Conservation (phyloP, 2,329 filamentous ascomycete species). For the Epichloe baconii region DNA sequence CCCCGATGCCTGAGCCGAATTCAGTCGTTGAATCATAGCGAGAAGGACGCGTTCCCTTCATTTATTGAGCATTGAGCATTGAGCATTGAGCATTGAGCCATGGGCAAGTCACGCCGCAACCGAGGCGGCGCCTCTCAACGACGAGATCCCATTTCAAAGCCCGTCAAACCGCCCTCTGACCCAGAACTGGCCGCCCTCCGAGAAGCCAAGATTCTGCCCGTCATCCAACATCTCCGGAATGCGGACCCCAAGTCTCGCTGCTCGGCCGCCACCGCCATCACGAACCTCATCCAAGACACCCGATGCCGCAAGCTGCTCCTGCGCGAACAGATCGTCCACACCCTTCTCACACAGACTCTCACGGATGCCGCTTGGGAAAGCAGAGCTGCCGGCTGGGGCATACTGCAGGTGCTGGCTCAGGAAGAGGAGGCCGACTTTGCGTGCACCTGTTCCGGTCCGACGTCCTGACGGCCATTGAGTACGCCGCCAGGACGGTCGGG, state of each 20-base stretch:
- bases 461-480: conserved; percentile 45
- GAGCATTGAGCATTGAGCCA: conserved; percentile 15
- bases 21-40: not conserved
- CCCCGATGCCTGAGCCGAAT: no score
- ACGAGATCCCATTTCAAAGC: conserved; percentile 42
- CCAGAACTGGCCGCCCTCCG: conserved; percentile 50
- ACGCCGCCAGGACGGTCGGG: conserved; percentile 36
- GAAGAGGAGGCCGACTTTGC: conserved; percentile 53
- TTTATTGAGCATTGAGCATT: not conserved
- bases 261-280: conserved; percentile 44
- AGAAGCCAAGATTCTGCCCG: conserved; percentile 49
- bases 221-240: conserved; percentile 46
- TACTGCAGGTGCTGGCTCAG: conserved; percentile 45
- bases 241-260: conserved; percentile 46
- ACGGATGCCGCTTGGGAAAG: conserved; percentile 51
- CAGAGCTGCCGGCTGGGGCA: conserved; percentile 53
- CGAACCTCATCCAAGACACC: conserved; percentile 47
- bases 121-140: conserved; percentile 34
- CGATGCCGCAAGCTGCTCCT: conserved; percentile 52
- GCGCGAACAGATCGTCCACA: conserved; percentile 51
- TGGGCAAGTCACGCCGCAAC: conserved; percentile 48
- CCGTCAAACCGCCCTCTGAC: conserved; percentile 47
- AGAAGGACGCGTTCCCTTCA: no score
- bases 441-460: conserved; percentile 51
- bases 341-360: conserved; percentile 49